These are phyloP conservation scores for Adansonia madagascariensis DNA, from an alignment of 441 rosid species.

Conservation along the genomic window DNA sequence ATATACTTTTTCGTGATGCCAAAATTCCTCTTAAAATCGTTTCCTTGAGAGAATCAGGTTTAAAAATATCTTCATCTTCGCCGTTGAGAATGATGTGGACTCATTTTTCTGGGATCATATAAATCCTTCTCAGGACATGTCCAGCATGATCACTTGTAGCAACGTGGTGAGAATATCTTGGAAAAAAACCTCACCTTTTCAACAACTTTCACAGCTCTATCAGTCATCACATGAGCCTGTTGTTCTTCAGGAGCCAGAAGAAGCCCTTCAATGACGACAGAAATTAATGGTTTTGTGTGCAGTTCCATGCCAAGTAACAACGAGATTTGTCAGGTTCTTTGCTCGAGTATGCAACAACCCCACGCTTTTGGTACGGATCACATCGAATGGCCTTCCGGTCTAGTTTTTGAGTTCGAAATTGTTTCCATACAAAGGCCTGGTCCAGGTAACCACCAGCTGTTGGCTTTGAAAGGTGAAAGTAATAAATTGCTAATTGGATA, in stretches of 20 bases:
- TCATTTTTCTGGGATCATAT: conserved; percentile 89
- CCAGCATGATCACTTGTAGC: conserved; percentile 92
- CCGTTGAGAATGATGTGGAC: conserved; percentile 88
- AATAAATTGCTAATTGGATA: conserved; percentile 47
- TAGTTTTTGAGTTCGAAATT: conserved; percentile 64
- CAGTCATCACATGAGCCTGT: conserved; percentile 51
- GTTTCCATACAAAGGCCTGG: conserved; percentile 69
- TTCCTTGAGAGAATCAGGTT: conserved; percentile 51
- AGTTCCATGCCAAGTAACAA: conserved; percentile 85
- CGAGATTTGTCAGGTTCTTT: conserved; percentile 56
- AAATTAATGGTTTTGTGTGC: conserved; percentile 85
- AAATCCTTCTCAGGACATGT: conserved; percentile 74
- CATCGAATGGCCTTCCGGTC: conserved; percentile 69
- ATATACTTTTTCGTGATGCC: conserved; percentile 47
- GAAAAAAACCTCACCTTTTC: conserved; percentile 68
- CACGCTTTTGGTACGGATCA: conserved; percentile 80
- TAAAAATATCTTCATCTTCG: conserved; percentile 66
- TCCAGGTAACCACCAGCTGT: conserved; percentile 77
- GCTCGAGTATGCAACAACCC: conserved; percentile 81
- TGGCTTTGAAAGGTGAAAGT: conserved; percentile 73
- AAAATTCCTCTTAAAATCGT: conserved; percentile 49
- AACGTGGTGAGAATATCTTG: conserved; percentile 79
- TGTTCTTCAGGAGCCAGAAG: conserved; percentile 60
- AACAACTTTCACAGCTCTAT: conserved; percentile 62
- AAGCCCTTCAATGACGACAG: conserved; percentile 80